Conservation (phyloP, 23 red algal genomes). For the Gracilaria domingensis region DNA sequence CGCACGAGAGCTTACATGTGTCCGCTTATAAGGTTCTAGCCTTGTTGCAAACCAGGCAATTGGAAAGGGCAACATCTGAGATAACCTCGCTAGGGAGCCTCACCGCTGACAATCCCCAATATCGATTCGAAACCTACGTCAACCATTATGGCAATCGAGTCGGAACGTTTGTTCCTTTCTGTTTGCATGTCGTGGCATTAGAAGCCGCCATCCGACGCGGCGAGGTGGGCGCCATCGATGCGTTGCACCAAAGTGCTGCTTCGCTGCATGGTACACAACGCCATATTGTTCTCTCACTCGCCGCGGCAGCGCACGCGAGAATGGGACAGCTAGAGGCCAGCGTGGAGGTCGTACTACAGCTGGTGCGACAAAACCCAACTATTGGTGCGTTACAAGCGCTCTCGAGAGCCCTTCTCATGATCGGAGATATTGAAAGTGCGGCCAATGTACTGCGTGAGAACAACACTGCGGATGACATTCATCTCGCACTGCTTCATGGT, state of each 20-base stretch:
- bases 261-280: not conserved
- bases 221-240: conserved; percentile 42
- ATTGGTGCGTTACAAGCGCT: conserved; percentile 23
- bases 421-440: conserved; percentile 43
- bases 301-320: conserved; percentile 17
- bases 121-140: conserved; percentile 48
- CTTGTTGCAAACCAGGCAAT: conserved; percentile 58
- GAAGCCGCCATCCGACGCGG: conserved; percentile 34
- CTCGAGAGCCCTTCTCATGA: conserved; percentile 35
- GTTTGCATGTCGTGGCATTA: conserved; percentile 49
- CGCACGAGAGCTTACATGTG: conserved; percentile 24
- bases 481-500: conserved; percentile 43
- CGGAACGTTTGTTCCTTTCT: conserved; percentile 49
- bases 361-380: not conserved
- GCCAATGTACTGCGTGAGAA: not conserved
- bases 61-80: conserved; percentile 47
- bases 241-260: conserved; percentile 19
- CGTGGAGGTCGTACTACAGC: conserved; percentile 51
- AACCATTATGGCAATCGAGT: not conserved
- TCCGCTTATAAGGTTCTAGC: conserved; percentile 32
- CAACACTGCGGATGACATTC: not conserved
- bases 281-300: not conserved
- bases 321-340: conserved; percentile 49
- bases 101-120: not conserved
- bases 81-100: conserved; percentile 27